Base-by-base conservation (phyloP, 495 filamentous ascomycete genomes). In the Diplogelasinospora grovesii region DNA sequence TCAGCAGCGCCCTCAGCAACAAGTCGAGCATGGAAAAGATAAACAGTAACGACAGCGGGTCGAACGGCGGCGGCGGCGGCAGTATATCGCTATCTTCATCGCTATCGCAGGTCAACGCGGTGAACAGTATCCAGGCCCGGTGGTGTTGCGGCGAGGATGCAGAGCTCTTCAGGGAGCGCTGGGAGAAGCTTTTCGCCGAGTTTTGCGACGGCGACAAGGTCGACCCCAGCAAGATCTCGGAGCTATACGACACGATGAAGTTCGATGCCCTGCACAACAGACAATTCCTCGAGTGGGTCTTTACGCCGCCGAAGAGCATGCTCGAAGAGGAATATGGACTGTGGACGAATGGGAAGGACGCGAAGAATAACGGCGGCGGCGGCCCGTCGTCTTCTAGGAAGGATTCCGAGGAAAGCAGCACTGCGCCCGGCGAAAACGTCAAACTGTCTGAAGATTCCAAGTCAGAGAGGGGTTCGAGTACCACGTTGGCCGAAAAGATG, bases 191-290 rank as follows among this genome's bases (percentile, higher is more conserved):
- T 7, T 98, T 98, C 60, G 78, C 76, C 23, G 92, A 98, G 64
- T 98, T 97, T 50, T 89, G 86, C 46, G 92, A 98, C 57, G 82
- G 83, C 4, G 92, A 98, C 48, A 98, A 97, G 66, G 86, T 97
- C 8, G 92, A 98, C 57, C 92, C 92, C 1, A 94, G 88, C 68
- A 97, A 97, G 67, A 88, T 98, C 24, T 95, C 87, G 6, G 92
- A 98, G 64, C 69, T 98, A 2, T 97, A 97, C 56, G 92, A 98
- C 61, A 96, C 89, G 21, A 96, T 97, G 89, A 98, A 98, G 58
- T 98, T 96, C 50, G 92, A 98, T 53, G 92, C 93, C 2, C 73
- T 98, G 18, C 92, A 98, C 59, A 98, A 98, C 58, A 79, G 93
- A 4, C 85, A 85, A 43, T 97, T 96, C 45, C 67, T 98, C n/a